Evolutionary conservation across 2,329 filamentous ascomycete species (phyloP), one percentile per base, ranked within the genome.

Genomic region (Coniella vitis): DNA sequence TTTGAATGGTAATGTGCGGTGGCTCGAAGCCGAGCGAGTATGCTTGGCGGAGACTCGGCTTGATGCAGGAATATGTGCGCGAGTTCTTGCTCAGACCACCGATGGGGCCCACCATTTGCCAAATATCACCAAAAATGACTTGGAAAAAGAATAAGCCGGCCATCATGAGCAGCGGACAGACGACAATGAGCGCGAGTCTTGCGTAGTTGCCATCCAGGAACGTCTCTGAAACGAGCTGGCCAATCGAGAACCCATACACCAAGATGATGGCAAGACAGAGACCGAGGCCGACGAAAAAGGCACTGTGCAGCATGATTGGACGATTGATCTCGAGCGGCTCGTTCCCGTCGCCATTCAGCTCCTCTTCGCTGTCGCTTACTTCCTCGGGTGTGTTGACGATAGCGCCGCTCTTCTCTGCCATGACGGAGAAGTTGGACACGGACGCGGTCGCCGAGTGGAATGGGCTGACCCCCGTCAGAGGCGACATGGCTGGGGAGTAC

Each of bases 61-160:
- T 53, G 32, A 48, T 48, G 29, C 51, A 53, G 4, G 72, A 72
- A 58, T 71, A 74, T 58, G 65, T 69, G 9, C 67, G 62, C 7
- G 71, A 70, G 58, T 75, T 75, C 19, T 60, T 64, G 49, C 61
- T 63, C 22, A 71, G 56, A 29, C 65, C 65, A 25, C 67, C 69
- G 43, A 74, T 68, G 3, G 74, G 74, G 0, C 74, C 74, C n/a
- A 76, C 58, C 10, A 76, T 65, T 54, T 77, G 67, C 54, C 68
- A 69, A 3, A 70, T 19, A 38, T 65, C 61, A 47, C 60, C 60
- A 49, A 69, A 59, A 51, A 70, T 63, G 42, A 65, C 62, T 40
- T 67, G 70, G 55, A 74, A 75, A 57, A 76, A 66, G 67, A 74
- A 64, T 58, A 64, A 37, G 21, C 63, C 60, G 32, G 65, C 60